Evolutionary conservation across 2,329 filamentous ascomycete genomes (phyloP).

Genomic region (Apiospora saccharicola): DNA sequence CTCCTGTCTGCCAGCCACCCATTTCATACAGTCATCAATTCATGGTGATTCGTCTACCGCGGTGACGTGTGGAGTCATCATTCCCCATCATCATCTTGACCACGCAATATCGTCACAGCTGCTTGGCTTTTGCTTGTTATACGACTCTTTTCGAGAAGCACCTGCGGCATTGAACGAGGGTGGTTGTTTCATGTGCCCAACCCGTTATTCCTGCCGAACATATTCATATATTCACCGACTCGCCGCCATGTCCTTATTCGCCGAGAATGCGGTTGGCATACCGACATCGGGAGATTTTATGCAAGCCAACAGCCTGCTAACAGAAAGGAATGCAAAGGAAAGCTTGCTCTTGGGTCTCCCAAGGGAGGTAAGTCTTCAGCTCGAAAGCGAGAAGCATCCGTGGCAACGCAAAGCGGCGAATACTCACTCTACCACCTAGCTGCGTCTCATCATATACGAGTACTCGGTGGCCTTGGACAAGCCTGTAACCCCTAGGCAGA

Average conservation of each 20-base stretch:
- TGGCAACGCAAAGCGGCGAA: background rate
- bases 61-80: constrained; percentile 17
- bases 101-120: background rate
- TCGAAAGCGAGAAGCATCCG: background rate
- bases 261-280: background rate
- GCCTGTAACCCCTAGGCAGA: constrained; percentile 23
- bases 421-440: constrained; percentile 18
- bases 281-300: background rate
- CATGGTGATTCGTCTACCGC: constrained; percentile 3
- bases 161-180: background rate
- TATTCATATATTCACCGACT: background rate
- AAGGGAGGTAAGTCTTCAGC: background rate
- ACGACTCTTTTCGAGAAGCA: background rate
- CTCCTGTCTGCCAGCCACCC: background rate
- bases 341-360: constrained; percentile 15
- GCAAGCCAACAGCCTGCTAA: constrained; percentile 4
- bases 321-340: constrained; percentile 1
- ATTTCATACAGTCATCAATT: background rate
- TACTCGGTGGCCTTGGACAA: constrained; percentile 24
- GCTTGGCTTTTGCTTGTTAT: background rate
- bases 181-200: background rate
- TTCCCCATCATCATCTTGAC: constrained; percentile 5
- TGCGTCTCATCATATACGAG: constrained; percentile 28
- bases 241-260: background rate
- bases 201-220: background rate